These are phyloP conservation scores for Immersiporthe knoxdaviesiana DNA, from an alignment of 2,329 filamentous ascomycete species.

Conservation along the genomic window DNA sequence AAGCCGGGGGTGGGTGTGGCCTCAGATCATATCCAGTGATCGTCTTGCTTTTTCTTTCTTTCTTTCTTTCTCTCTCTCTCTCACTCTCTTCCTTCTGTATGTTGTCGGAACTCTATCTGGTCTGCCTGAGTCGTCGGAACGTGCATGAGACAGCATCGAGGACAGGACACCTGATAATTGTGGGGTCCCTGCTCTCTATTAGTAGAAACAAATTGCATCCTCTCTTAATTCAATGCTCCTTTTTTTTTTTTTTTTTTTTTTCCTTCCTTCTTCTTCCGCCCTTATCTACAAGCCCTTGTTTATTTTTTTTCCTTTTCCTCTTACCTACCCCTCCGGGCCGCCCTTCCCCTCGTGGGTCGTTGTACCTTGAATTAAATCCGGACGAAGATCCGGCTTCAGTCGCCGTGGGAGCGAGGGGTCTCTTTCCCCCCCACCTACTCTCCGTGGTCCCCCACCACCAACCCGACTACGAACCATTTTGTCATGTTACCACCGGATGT, in stretches of 20 bases:
- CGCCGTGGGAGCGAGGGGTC: neutral
- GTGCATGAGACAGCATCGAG: neutral
- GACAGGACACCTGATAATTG: neutral
- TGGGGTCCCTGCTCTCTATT: neutral
- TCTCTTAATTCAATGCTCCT: neutral
- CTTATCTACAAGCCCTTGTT: neutral
- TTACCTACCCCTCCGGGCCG: conserved; percentile 2
- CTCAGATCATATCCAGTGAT: conserved; percentile 3
- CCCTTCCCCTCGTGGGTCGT: neutral
- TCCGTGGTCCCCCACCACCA: no score
- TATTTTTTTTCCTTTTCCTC: neutral
- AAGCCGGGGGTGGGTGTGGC: neutral
- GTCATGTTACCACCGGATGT: neutral
- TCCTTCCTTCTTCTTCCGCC: no score
- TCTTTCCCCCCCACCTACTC: neutral
- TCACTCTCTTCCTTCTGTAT: neutral
- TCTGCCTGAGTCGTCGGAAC: neutral
- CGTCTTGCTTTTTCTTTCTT: neutral
- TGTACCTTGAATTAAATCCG: neutral
- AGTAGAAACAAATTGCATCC: no score
- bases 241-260: no score
- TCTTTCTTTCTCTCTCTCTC: neutral
- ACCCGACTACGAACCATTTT: no score
- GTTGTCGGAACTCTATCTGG: neutral
- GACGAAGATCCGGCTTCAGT: neutral